These are phyloP conservation scores for Choiromyces venosus DNA, from an alignment of 495 filamentous ascomycete species.

Conservation along the genomic window DNA sequence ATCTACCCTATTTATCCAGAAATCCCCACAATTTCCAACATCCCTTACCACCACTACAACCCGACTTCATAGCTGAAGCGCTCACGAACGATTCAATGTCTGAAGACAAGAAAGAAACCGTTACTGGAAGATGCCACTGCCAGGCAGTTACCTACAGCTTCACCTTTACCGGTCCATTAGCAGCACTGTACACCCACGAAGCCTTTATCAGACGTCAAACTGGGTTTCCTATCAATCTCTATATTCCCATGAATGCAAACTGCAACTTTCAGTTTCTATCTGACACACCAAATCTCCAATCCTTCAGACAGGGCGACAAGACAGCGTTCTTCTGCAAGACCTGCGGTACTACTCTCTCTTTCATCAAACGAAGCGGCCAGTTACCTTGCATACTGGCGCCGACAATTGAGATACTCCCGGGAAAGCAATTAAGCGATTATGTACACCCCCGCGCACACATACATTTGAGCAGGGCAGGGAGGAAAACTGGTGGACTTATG, in stretches of 20 bases:
- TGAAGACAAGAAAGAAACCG: background rate
- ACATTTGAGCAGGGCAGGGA: background rate
- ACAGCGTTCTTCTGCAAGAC: constrained; percentile 11
- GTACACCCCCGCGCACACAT: constrained; percentile 8
- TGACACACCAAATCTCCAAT: background rate
- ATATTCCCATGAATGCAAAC: constrained; percentile 1
- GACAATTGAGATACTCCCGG: constrained; percentile 12
- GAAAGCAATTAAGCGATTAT: background rate
- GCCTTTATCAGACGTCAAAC: constrained; percentile 1
- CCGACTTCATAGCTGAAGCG: background rate
- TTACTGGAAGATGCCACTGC: constrained; percentile 17
- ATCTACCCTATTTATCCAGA: background rate
- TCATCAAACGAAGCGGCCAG: background rate
- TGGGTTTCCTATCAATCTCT: constrained; percentile 13
- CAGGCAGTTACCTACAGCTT: constrained; percentile 5
- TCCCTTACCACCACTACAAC: background rate
- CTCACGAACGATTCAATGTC: background rate
- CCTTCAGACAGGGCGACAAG: background rate
- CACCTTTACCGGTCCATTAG: background rate
- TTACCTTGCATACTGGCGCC: constrained; percentile 1
- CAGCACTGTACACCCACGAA: constrained; percentile 14
- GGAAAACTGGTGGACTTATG: background rate
- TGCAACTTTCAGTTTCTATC: background rate
- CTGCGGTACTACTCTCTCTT: constrained; percentile 12
- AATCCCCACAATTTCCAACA: background rate